These are phyloP conservation scores for Ustilago vetiveriae DNA, from an alignment of 1,284 basidiomycete species.

Conservation along the genomic window DNA sequence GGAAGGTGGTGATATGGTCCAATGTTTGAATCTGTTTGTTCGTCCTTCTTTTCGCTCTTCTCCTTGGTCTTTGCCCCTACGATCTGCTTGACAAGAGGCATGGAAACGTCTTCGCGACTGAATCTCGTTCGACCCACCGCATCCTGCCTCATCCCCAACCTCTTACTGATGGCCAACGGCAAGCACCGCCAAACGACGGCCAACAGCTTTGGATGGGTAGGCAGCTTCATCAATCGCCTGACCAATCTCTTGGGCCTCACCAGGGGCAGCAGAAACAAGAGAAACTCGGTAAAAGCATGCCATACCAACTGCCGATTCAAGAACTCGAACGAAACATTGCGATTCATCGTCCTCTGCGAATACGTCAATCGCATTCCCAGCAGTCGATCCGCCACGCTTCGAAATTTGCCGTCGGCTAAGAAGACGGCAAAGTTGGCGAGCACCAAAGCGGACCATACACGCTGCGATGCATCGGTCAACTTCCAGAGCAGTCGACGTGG, in stretches of 20 bases:
- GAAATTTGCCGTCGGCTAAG: slow-evolving; percentile 87
- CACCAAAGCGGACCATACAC: slow-evolving; percentile 72
- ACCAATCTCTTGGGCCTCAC: slow-evolving; percentile 75
- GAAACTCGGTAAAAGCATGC: slow-evolving; percentile 98
- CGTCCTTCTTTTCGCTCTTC: slow-evolving; percentile 1
- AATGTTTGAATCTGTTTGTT: background rate
- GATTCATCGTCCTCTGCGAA: slow-evolving; percentile 76
- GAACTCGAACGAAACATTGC: slow-evolving; percentile 96
- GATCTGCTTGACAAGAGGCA: slow-evolving; percentile 24
- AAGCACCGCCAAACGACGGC: slow-evolving; percentile 59
- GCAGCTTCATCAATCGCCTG: slow-evolving; percentile 71
- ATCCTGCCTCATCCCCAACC: slow-evolving; percentile 50
- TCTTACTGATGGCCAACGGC: slow-evolving; percentile 37
- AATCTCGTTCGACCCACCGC: slow-evolving; percentile 19
- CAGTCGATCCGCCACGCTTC: slow-evolving; percentile 83
- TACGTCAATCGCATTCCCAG: slow-evolving; percentile 83
- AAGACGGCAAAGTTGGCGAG: slow-evolving; percentile 84
- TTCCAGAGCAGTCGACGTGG: slow-evolving; percentile 77
- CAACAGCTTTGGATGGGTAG: slow-evolving; percentile 59
- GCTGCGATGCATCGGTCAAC: slow-evolving; percentile 76
- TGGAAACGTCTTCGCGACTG: slow-evolving; percentile 19
- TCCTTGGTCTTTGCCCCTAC: slow-evolving; percentile 8
- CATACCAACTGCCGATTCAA: slow-evolving; percentile 99
- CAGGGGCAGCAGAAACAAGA: slow-evolving; percentile 89
- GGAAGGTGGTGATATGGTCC: slow-evolving; percentile 59